Conservation (phyloP, 306 rosid species). For the Echinosophora koreensis region DNA sequence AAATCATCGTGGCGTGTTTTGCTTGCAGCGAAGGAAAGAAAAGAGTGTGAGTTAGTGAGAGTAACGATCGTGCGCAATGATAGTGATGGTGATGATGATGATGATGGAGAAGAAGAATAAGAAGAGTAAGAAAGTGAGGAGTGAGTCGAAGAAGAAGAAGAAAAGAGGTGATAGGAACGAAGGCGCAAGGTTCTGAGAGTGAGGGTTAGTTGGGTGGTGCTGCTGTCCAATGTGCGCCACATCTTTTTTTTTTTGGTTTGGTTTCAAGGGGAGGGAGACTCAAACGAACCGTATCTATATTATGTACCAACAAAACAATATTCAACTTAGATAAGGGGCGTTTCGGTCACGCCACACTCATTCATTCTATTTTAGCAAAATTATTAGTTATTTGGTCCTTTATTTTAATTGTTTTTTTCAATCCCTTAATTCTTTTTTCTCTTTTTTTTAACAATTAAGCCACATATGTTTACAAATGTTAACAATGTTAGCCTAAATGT, state of each 20-base stretch:
- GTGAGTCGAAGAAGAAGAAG: conserved; percentile 33
- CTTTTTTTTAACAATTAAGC: too few relatives aligned
- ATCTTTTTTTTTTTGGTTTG: not conserved
- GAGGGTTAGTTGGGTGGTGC: conserved; percentile 29
- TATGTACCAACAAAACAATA: too few relatives aligned
- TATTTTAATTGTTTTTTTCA: too few relatives aligned
- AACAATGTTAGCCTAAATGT: too few relatives aligned
- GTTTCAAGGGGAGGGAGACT: not conserved
- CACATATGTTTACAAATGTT: too few relatives aligned
- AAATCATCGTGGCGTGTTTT: conserved; percentile 10
- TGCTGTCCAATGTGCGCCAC: conserved; percentile 44
- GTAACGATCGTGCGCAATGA: conserved; percentile 47
- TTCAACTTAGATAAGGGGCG: too few relatives aligned
- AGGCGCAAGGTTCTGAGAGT: conserved; percentile 45
- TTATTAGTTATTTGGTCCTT: too few relatives aligned
- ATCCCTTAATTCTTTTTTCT: too few relatives aligned
- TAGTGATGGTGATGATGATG: not conserved
- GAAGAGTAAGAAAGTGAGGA: not conserved
- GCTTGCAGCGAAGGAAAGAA: conserved; percentile 30
- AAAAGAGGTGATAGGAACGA: conserved; percentile 37
- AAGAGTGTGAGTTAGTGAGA: conserved; percentile 24
- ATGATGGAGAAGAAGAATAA: conserved; percentile 31
- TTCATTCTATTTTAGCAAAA: too few relatives aligned
- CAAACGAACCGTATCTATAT: not conserved
- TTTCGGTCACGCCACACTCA: too few relatives aligned